Percentiles rank a stretch among this genome's conserved stretches.
phyloP scores from a whole-genome alignment of 371 early-diverging fungal genomes.

The Apophysomyces elegans region DNA sequence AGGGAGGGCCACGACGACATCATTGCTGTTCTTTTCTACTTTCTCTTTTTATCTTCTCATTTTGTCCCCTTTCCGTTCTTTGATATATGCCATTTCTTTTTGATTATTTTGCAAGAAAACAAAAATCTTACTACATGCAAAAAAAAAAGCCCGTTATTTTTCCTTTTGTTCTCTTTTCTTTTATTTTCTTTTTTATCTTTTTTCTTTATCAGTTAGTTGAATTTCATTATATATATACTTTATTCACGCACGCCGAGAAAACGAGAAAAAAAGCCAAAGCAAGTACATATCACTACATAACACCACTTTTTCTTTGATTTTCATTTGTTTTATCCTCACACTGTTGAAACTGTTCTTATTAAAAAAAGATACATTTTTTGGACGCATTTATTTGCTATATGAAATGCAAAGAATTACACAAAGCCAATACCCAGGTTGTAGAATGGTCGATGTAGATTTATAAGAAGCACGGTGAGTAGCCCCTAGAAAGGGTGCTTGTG shows the following conservation, averaged over 20 bases:
- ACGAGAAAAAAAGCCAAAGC: constrained; percentile 6
- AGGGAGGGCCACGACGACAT: neutral
- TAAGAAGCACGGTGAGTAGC: no score
- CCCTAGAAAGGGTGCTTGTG: no score
- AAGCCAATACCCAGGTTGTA: no score
- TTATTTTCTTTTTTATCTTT: neutral
- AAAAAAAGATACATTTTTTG: neutral
- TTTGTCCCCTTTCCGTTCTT: constrained; percentile 16
- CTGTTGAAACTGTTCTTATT: neutral
- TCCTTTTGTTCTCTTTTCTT: constrained; percentile 2
- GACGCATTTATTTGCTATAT: no score
- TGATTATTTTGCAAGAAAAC: neutral
- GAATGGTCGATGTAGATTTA: no score
- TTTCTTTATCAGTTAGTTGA: constrained; percentile 5
- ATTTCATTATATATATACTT: constrained; percentile 7
- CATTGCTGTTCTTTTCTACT: constrained; percentile 8
- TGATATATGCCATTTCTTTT: constrained; percentile 7
- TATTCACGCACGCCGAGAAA: neutral
- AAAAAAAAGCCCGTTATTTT: neutral
- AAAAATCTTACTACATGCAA: neutral
- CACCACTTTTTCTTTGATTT: neutral
- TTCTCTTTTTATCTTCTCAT: constrained; percentile 13
- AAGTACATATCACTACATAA: constrained; percentile 6
- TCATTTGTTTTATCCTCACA: neutral
- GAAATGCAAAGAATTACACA: no score